Percentiles rank a stretch among this genome's conserved stretches.
phyloP scores from a whole-genome alignment of 1,139 yeast genomes.

The Geotrichum australiense region DNA sequence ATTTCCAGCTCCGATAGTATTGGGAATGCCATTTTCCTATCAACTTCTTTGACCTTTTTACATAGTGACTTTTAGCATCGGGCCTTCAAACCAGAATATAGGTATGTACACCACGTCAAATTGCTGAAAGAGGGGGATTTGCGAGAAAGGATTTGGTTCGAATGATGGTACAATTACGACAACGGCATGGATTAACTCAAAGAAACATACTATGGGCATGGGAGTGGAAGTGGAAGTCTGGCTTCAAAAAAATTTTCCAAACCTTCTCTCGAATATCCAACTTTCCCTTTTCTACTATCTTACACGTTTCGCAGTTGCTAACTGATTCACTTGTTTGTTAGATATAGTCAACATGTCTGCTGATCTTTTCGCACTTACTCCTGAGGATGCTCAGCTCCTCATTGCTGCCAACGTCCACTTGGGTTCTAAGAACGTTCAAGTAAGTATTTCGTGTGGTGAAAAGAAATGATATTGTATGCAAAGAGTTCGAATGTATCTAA shows the following conservation, averaged over 20 bases:
- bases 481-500: too few relatives aligned
- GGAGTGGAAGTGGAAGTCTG: not conserved
- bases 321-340: not conserved
- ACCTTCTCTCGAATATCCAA: not conserved
- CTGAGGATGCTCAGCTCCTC: conserved; percentile 99
- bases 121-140: too few relatives aligned
- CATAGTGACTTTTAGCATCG: conserved; percentile 13
- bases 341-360: conserved; percentile 45
- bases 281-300: conserved; percentile 1
- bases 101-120: conserved; percentile 7
- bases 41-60: conserved; percentile 2
- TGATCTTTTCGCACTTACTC: conserved; percentile 69
- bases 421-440: conserved; percentile 99
- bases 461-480: not conserved
- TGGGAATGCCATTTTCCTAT: too few relatives aligned
- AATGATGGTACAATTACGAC: not conserved
- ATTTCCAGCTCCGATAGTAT: too few relatives aligned
- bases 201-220: not conserved
- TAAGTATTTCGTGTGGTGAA: not conserved
- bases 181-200: not conserved
- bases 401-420: conserved; percentile 99
- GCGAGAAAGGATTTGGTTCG: too few relatives aligned
- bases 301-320: not conserved
- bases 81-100: conserved; percentile 9
- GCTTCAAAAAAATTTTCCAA: conserved; percentile 7